Percentiles rank a stretch among this genome's conserved stretches.
phyloP scores from a whole-genome alignment of 2,329 filamentous ascomycete genomes.

The Thielaviopsis punctulata region DNA sequence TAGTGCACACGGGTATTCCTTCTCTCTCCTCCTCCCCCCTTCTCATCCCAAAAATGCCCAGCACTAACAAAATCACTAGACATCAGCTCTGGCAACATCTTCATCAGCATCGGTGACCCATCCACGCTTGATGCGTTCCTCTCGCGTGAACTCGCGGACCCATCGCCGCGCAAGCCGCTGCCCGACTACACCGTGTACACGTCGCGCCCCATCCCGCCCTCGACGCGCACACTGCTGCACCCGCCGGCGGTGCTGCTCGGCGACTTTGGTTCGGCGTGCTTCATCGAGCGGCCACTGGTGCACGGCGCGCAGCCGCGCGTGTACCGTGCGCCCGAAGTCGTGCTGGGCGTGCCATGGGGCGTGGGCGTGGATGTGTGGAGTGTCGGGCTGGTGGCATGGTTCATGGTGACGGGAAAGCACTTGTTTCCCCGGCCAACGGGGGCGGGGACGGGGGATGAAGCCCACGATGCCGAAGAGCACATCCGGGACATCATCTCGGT shows the following conservation, averaged over 20 bases:
- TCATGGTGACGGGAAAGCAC: neutral
- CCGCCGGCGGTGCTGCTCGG: neutral
- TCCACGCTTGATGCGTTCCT: neutral
- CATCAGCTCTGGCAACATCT: neutral
- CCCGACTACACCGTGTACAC: neutral
- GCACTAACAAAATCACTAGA: no score
- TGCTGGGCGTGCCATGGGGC: slow-evolving; percentile 21
- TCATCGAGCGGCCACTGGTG: neutral
- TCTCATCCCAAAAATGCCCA: no score
- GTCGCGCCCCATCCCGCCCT: neutral
- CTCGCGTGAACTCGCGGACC: neutral
- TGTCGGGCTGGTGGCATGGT: slow-evolving; percentile 19
- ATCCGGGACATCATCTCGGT: neutral
- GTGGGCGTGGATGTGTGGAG: slow-evolving; percentile 22
- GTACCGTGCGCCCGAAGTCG: slow-evolving; percentile 22
- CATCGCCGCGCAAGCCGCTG: neutral
- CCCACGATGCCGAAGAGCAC: neutral
- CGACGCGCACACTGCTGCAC: neutral
- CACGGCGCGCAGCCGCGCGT: slow-evolving; percentile 17
- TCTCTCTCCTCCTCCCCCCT: neutral
- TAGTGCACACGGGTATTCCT: neutral
- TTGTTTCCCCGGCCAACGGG: neutral
- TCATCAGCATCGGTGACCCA: neutral
- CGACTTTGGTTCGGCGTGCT: neutral
- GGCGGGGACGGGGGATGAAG: no score